Conservation (phyloP, 2,329 filamentous ascomycete genomes). For the Dryadomyces quercivorus region DNA sequence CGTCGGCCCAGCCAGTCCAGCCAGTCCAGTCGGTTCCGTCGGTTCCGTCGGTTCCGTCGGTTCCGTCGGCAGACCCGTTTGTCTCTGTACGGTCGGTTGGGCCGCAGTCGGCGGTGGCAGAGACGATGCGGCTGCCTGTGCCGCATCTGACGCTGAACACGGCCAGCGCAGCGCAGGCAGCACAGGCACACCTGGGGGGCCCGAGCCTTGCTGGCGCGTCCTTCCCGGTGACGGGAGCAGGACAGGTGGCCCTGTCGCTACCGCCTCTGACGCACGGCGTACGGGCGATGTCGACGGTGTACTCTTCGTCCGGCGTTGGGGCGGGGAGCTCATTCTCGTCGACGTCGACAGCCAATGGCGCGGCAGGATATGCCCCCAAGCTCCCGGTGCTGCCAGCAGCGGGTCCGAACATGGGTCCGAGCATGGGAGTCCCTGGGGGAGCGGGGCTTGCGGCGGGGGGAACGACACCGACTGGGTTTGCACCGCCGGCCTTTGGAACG, state of each 20-base stretch:
- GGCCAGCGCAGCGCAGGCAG: constrained; percentile 15
- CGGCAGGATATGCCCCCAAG: not conserved
- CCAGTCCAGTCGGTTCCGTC: too few relatives aligned
- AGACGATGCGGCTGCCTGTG: constrained; percentile 45
- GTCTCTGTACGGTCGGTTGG: not conserved
- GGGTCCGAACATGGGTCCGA: not conserved
- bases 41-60: too few relatives aligned
- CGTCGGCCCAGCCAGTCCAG: too few relatives aligned
- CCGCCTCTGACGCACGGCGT: constrained; percentile 48
- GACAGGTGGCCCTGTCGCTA: constrained; percentile 33
- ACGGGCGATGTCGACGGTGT: constrained; percentile 69
- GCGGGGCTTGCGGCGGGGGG: constrained; percentile 1
- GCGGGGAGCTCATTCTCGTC: constrained; percentile 12
- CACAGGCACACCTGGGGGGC: not conserved
- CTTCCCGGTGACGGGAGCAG: constrained; percentile 20
- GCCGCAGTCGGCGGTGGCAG: constrained; percentile 5
- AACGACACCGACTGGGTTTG: constrained; percentile 12
- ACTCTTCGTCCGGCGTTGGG: constrained; percentile 35
- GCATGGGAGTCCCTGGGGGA: not conserved
- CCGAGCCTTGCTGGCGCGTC: constrained; percentile 2
- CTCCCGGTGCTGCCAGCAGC: constrained; percentile 1
- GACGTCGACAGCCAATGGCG: not conserved
- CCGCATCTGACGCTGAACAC: constrained; percentile 60
- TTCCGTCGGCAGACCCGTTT: not conserved
- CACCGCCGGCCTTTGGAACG: constrained; percentile 27